A percentile compares a stretch with the other conserved stretches of the same genome.
Evolutionary conservation across 768 basidiomycete species (phyloP).

Genomic region (Mycena rosella): DNA sequence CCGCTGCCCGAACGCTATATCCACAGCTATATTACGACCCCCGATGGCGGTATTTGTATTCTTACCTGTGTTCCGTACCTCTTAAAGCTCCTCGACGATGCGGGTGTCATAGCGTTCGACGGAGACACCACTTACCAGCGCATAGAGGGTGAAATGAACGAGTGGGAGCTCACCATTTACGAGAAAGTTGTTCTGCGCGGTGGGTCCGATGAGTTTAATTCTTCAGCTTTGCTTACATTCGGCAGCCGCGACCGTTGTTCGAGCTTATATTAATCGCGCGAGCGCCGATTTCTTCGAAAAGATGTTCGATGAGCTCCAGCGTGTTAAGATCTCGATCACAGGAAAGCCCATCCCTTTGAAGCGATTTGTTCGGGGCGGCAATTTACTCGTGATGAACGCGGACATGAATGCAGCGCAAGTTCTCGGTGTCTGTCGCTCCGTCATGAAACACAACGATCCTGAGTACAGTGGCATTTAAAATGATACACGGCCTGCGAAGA

Average conservation of each 20-base stretch:
- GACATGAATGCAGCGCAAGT: neutral
- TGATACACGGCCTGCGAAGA: neutral
- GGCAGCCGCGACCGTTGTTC: too few relatives aligned
- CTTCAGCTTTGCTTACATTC: neutral
- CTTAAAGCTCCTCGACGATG: neutral
- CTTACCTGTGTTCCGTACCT: neutral
- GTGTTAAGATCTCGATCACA: too few relatives aligned
- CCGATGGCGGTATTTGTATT: neutral
- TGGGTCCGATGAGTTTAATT: neutral
- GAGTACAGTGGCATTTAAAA: constrained; percentile 22
- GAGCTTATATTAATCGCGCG: neutral
- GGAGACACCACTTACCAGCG: constrained; percentile 8
- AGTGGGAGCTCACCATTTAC: neutral
- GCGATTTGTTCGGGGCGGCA: neutral
- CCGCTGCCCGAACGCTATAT: neutral
- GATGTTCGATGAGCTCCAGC: too few relatives aligned
- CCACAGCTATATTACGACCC: neutral
- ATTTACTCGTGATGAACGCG: neutral
- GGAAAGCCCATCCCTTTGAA: too few relatives aligned
- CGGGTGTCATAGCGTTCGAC: neutral
- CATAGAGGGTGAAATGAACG: neutral
- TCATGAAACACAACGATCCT: constrained; percentile 20
- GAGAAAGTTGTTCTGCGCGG: neutral
- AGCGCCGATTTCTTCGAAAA: too few relatives aligned
- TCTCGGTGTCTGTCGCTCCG: constrained; percentile 3